Evolutionary conservation across 257 asterid genomes (phyloP), one percentile per base, ranked within the genome.

Genomic region (Galeopsis tetrahit): DNA sequence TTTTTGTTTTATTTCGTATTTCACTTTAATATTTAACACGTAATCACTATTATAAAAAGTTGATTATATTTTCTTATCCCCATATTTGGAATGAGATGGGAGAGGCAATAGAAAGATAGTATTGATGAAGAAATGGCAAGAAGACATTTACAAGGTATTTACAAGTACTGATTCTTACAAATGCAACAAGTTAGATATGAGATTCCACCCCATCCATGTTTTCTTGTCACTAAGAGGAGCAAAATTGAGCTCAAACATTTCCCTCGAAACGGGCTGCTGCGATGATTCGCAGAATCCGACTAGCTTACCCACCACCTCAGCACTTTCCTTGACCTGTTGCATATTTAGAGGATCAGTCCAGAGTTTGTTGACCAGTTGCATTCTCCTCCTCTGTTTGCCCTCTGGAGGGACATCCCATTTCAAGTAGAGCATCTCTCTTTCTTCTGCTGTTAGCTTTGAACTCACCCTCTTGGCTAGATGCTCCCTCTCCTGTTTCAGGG

Each of bases 401-500:
- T 87, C 98, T 0, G 88, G 89, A 4, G 96, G 92, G 42, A 92
- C 81, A 39, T 85, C 91, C 98, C 98, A 92, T 72, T 92, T 92
- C 81, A 85, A 6, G 83, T 92, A 95, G 11, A 95, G 77, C 33
- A 71, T 43, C 76, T 95, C 99, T 79, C 99, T 87, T 70, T 95
- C 99, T 59, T 95, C 97, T 1, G 87, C 82, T 2, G 75, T 72
- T 40, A 95, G 80, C 74, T 92, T 95, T 1, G 90, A 78, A 43
- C 90, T 88, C 79, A 95, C 88, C 85, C 99, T 83, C 84, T 84
- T 95, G 1, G 98, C 98, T 58, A 95, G 79, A 77, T 85, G 77
- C 71, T 95, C 98, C 68, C 98, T 85, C 84, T 95, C 99, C 75
- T 95, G 98, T 77, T 87, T 95, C 17, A 95, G 94, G 2, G 95